A percentile compares a stretch with the other conserved stretches of the same genome.
phyloP scores from a whole-genome alignment of 2,329 filamentous ascomycete genomes.

The Aureobasidium mangrovei region DNA sequence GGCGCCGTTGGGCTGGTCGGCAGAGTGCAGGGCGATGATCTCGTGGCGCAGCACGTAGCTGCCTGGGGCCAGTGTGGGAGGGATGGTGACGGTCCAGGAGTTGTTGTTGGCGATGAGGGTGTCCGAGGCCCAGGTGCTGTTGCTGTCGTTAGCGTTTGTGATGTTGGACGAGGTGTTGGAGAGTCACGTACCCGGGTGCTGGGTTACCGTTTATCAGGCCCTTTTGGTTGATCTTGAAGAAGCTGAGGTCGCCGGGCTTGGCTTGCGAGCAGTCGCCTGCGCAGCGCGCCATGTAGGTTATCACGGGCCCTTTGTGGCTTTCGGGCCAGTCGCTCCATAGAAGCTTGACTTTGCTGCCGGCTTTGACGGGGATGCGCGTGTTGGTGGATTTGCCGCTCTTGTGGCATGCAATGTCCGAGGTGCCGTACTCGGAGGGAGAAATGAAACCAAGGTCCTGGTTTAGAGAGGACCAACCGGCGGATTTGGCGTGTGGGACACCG shows the following conservation, averaged over 20 bases:
- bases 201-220: slow-evolving; percentile 39
- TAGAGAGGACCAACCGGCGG: slow-evolving; percentile 46
- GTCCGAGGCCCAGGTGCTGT: slow-evolving; percentile 46
- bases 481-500: slow-evolving; percentile 24
- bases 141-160: not conserved
- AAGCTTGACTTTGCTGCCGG: slow-evolving; percentile 50
- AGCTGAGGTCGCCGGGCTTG: slow-evolving; percentile 46
- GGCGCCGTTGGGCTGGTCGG: slow-evolving; percentile 34
- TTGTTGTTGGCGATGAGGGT: slow-evolving; percentile 41
- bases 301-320: slow-evolving; percentile 54
- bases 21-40: slow-evolving; percentile 52
- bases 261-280: slow-evolving; percentile 45
- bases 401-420: slow-evolving; percentile 36
- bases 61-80: slow-evolving; percentile 43
- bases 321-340: slow-evolving; percentile 60
- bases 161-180: too few relatives aligned
- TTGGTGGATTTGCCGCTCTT: slow-evolving; percentile 19
- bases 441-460: slow-evolving; percentile 30
- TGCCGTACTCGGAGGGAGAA: slow-evolving; percentile 21
- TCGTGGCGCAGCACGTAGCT: slow-evolving; percentile 53
- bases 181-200: slow-evolving; percentile 28
- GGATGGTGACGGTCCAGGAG: slow-evolving; percentile 44
- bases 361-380: slow-evolving; percentile 39
- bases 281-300: slow-evolving; percentile 56
- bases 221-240: slow-evolving; percentile 54